Evolutionary conservation across 805 yeast species (phyloP).

Genomic region (Lachancea lanzarotensis): DNA sequence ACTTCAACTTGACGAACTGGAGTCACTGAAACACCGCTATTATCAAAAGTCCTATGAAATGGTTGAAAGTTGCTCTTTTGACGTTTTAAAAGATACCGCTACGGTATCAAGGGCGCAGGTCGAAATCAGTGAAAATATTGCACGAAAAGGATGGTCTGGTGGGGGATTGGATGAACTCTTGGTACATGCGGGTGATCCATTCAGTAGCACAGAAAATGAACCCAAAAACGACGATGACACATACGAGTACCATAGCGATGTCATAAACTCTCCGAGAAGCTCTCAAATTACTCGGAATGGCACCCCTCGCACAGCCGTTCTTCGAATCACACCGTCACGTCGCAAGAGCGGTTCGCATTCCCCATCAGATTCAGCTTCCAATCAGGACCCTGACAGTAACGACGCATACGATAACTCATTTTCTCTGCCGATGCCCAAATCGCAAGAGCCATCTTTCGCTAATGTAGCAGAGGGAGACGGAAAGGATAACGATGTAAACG

Average conservation of each 20-base stretch:
- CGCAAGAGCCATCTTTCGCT: not conserved
- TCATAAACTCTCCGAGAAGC: not conserved
- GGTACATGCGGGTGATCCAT: conserved; percentile 60
- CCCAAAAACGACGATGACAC: conserved; percentile 10
- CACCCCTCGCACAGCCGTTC: not conserved
- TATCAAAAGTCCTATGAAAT: conserved; percentile 56
- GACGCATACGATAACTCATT: conserved; percentile 42
- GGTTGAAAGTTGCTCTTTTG: conserved; percentile 55
- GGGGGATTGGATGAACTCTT: conserved; percentile 74
- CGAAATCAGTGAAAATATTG: conserved; percentile 73
- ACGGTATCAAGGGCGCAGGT: conserved; percentile 71
- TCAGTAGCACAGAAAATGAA: conserved; percentile 6
- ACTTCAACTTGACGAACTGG: conserved; percentile 71
- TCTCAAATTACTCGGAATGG: not conserved
- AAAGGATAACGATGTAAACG: conserved; percentile 8
- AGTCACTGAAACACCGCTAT: conserved; percentile 65
- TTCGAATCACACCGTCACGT: conserved; percentile 1
- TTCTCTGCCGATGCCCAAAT: conserved; percentile 39
- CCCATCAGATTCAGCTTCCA: not conserved
- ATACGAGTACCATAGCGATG: conserved; percentile 10
- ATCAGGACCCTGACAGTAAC: conserved; percentile 1
- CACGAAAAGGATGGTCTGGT: conserved; percentile 80
- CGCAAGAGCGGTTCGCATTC: not conserved
- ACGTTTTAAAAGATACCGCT: conserved; percentile 50
- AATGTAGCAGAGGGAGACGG: not conserved